These are phyloP conservation scores for Pseudogymnoascus destructans DNA, from an alignment of 2,329 filamentous ascomycete species.

Conservation along the genomic window DNA sequence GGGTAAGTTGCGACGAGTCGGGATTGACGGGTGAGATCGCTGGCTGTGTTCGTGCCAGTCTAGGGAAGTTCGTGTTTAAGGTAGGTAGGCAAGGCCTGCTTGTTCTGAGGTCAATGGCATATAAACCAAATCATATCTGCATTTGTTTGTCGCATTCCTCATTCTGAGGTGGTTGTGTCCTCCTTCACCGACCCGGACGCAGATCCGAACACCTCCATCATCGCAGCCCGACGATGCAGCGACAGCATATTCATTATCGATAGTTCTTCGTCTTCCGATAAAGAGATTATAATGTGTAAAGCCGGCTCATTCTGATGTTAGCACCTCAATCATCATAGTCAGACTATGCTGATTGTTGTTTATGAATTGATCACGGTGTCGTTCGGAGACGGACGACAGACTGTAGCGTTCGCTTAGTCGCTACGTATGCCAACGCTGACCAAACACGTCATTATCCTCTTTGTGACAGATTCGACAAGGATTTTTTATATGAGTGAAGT, in stretches of 20 bases:
- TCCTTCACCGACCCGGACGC: neutral
- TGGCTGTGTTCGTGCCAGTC: neutral
- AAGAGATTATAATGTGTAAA: neutral
- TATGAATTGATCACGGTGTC: neutral
- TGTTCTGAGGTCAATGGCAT: neutral
- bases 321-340: neutral
- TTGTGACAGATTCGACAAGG: neutral
- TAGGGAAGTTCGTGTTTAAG: neutral
- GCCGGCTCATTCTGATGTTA: neutral
- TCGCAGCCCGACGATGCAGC: neutral
- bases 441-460: neutral
- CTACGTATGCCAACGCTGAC: slow-evolving; percentile 2
- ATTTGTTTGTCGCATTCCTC: neutral
- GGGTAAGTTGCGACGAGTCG: neutral
- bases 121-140: neutral
- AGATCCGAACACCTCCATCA: neutral
- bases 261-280: neutral
- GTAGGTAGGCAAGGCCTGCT: neutral
- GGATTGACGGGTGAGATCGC: neutral
- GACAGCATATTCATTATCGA: neutral
- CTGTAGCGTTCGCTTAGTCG: neutral
- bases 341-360: slow-evolving; percentile 3
- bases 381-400: neutral
- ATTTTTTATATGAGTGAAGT: neutral
- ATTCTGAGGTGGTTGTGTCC: neutral